A percentile compares a stretch with the other conserved stretches of the same genome.
Evolutionary conservation across 139 green algal species (phyloP).

Genomic region (Pseudopediastrum boryanum): DNA sequence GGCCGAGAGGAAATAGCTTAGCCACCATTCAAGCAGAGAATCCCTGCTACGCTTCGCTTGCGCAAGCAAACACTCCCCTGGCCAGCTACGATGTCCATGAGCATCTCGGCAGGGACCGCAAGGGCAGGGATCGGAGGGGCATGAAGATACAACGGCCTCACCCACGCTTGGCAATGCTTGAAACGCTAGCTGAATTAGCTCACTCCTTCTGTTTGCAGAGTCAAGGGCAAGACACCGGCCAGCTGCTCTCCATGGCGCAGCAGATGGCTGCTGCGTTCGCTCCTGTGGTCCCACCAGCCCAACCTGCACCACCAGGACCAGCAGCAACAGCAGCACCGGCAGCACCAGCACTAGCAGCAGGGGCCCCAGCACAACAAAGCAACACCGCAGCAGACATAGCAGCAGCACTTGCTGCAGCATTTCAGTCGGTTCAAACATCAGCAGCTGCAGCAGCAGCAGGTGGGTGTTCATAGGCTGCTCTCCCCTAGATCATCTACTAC

Average conservation of each 20-base stretch:
- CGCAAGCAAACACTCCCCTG: neutral
- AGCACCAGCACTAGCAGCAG: too few species aligned
- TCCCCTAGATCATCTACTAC: neutral
- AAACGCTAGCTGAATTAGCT: neutral
- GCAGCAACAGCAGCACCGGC: constrained; percentile 18
- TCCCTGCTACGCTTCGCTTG: too few species aligned
- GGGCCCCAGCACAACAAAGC: neutral
- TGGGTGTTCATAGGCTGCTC: neutral
- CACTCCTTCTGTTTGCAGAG: neutral
- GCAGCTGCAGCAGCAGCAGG: constrained; percentile 3
- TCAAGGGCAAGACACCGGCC: neutral
- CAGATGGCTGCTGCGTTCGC: constrained; percentile 2
- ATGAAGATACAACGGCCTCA: too few species aligned
- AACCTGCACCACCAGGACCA: neutral
- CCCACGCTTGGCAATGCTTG: neutral
- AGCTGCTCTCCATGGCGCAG: constrained; percentile 1
- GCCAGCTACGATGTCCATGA: neutral
- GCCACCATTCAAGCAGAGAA: neutral
- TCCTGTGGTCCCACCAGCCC: neutral
- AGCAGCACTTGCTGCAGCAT: constrained; percentile 18
- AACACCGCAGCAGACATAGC: neutral
- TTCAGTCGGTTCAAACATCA: neutral
- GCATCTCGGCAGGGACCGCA: too few species aligned
- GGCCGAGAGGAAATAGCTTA: neutral
- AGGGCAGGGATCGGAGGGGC: neutral